Evolutionary conservation across 2,329 filamentous ascomycete genomes (phyloP).

Genomic region (Nemania diffusa): DNA sequence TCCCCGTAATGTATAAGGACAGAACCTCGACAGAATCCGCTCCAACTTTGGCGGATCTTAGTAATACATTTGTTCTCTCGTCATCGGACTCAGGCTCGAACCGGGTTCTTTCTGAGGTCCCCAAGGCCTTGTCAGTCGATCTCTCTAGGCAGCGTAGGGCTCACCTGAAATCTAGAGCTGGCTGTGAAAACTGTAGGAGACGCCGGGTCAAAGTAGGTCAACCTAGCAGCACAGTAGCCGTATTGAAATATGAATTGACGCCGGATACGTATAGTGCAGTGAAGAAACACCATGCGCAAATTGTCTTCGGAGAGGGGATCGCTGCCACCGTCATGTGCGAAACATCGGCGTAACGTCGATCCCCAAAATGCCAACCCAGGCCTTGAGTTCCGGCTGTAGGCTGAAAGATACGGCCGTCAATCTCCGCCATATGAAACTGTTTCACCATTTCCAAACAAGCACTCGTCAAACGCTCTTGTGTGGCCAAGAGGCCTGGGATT

Average conservation of each 20-base stretch:
- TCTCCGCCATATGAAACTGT: constrained; percentile 37
- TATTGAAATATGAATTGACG: background rate
- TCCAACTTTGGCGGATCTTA: constrained; percentile 33
- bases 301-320: constrained; percentile 38
- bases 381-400: background rate
- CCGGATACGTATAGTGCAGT: constrained; percentile 34
- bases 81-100: constrained; percentile 14
- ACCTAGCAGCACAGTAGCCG: background rate
- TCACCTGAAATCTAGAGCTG: constrained; percentile 40
- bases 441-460: constrained; percentile 42
- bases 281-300: constrained; percentile 38
- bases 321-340: constrained; percentile 28
- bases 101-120: constrained; percentile 35
- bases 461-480: constrained; percentile 39
- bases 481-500: constrained; percentile 32
- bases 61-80: constrained; percentile 38
- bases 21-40: background rate
- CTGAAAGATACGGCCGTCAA: constrained; percentile 28
- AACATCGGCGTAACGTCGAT: background rate
- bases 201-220: constrained; percentile 41
- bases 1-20: background rate
- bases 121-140: constrained; percentile 34
- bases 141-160: constrained; percentile 34
- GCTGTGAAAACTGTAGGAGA: constrained; percentile 41
- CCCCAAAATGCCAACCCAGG: background rate